A percentile compares a stretch with the other conserved stretches of the same genome.
phyloP scores from a whole-genome alignment of 345 rosid species.

The Boechera stricta region DNA sequence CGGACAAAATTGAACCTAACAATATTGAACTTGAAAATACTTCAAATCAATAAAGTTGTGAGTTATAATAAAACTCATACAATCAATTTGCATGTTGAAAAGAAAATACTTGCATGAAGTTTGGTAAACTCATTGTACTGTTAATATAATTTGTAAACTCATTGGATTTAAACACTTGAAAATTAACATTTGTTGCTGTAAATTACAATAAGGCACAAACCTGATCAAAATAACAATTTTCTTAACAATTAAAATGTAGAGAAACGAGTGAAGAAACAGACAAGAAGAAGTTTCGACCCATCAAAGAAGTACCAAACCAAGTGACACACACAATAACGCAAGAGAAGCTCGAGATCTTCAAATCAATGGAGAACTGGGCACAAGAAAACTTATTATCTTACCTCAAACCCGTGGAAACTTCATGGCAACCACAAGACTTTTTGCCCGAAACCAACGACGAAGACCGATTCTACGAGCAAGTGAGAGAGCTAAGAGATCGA shows the following conservation, averaged over 20 bases:
- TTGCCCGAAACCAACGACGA: constrained; percentile 45
- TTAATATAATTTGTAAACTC: too few species aligned
- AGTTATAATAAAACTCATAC: not conserved
- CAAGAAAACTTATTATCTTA: constrained; percentile 50
- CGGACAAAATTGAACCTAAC: not conserved
- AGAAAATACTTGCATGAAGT: not conserved
- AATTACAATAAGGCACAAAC: not conserved
- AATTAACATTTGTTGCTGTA: not conserved
- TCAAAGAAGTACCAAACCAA: constrained; percentile 44
- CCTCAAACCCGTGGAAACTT: constrained; percentile 60
- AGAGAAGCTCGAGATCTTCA: constrained; percentile 59
- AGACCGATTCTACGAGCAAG: constrained; percentile 27
- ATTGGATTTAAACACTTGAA: too few species aligned
- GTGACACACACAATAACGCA: constrained; percentile 50
- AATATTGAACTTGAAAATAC: not conserved
- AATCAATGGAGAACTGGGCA: constrained; percentile 51
- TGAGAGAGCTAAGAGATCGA: constrained; percentile 31
- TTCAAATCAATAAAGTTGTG: not conserved
- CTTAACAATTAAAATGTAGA: constrained; percentile 10
- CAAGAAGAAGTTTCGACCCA: constrained; percentile 35
- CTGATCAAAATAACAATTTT: not conserved
- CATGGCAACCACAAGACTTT: constrained; percentile 72
- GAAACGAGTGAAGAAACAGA: constrained; percentile 15
- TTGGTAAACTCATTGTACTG: not conserved
- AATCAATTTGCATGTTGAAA: not conserved